Conservation (phyloP, 2,329 filamentous ascomycete species). For the Botrytis squamosa region DNA sequence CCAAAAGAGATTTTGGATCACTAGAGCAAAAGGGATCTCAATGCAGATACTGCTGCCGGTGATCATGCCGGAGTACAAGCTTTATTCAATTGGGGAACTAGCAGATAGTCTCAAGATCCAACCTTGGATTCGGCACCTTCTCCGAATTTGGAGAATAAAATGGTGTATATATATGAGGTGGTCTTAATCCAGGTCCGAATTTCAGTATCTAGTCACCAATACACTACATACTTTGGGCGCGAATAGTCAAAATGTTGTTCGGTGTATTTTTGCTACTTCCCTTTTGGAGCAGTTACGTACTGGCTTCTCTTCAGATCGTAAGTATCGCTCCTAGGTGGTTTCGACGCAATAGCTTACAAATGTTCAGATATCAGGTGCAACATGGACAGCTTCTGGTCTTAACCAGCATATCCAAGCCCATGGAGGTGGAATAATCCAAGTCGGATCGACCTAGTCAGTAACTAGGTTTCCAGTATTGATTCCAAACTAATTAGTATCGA, state of each 20-base stretch:
- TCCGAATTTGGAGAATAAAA: neutral
- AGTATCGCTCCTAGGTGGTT: neutral
- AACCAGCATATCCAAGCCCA: slow-evolving; percentile 64
- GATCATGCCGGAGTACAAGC: neutral
- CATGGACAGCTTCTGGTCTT: slow-evolving; percentile 35
- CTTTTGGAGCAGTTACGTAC: neutral
- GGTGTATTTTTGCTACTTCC: slow-evolving; percentile 2
- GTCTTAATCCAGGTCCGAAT: neutral
- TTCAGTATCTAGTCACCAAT: neutral
- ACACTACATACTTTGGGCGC: neutral
- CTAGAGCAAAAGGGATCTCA: neutral
- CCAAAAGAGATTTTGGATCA: slow-evolving; percentile 7
- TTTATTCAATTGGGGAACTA: neutral
- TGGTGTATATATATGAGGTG: slow-evolving; percentile 3
- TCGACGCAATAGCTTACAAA: neutral
- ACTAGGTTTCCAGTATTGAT: neutral
- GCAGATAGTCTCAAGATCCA: neutral
- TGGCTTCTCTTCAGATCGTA: slow-evolving; percentile 20
- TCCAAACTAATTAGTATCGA: neutral
- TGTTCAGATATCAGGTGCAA: slow-evolving; percentile 35
- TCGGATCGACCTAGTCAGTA: slow-evolving; percentile 47
- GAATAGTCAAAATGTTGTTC: neutral
- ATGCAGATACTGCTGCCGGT: neutral
- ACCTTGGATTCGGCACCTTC: neutral
- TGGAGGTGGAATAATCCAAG: slow-evolving; percentile 61